phyloP scores from a whole-genome alignment of 331 rosid genomes.

The Acacia pycnantha region DNA sequence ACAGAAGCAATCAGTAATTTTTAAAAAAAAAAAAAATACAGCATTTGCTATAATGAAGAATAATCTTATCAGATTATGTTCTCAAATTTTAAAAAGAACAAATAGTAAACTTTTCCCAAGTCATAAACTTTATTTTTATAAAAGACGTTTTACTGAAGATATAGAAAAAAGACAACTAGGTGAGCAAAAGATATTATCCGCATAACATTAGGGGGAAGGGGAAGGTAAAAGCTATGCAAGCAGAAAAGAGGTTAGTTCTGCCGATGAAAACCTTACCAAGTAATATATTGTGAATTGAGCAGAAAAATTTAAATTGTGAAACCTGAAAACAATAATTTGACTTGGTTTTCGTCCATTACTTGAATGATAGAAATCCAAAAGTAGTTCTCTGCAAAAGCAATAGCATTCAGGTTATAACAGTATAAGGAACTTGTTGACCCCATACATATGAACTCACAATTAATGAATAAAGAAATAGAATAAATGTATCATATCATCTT shows the following conservation, averaged over 20 bases:
- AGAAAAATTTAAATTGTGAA: slow-evolving; percentile 17
- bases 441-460: neutral
- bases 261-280: neutral
- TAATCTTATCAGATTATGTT: neutral
- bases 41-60: neutral
- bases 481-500: neutral
- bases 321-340: slow-evolving; percentile 94
- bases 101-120: neutral
- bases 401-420: slow-evolving; percentile 19
- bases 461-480: slow-evolving; percentile 18
- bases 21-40: neutral
- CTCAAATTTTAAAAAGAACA: neutral
- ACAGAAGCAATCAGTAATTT: neutral
- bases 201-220: neutral
- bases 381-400: slow-evolving; percentile 76
- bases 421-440: slow-evolving; percentile 6
- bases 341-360: slow-evolving; percentile 65
- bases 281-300: neutral
- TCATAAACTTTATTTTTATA: neutral
- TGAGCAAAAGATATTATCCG: neutral
- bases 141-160: neutral
- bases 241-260: slow-evolving; percentile 10
- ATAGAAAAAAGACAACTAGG: neutral
- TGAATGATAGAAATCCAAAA: slow-evolving; percentile 72
- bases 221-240: neutral